Evolutionary conservation across 1,284 basidiomycete species (phyloP).

Genomic region (Sporisorium graminicola): DNA sequence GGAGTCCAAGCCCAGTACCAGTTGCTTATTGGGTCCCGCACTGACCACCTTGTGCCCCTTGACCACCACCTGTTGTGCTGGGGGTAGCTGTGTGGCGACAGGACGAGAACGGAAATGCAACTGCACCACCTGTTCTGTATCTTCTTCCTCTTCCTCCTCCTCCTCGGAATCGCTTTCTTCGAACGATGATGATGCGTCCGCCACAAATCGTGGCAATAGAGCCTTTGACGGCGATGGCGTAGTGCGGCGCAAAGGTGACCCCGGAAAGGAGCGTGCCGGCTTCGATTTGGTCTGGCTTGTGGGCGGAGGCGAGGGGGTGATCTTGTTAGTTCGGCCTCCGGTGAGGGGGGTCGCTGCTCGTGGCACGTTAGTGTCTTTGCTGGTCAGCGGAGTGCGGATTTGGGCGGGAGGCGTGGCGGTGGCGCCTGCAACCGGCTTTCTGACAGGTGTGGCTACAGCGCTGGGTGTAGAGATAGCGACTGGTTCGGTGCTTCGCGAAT

Average conservation of each 20-base stretch:
- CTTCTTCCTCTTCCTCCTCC: conserved; percentile 11
- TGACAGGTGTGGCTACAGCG: not conserved
- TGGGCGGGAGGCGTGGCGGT: not conserved
- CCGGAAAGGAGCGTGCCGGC: not conserved
- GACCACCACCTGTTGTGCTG: not conserved
- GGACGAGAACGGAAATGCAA: conserved; percentile 6
- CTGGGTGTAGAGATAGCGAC: not conserved
- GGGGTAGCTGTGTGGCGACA: not conserved
- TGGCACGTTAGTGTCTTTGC: conserved; percentile 30
- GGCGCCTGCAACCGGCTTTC: not conserved
- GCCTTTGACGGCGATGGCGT: not conserved
- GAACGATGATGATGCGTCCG: conserved; percentile 15
- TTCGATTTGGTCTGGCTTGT: not conserved
- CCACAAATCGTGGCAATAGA: not conserved
- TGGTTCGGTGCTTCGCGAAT: not conserved
- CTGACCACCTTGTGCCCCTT: not conserved
- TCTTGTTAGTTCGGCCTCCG: not conserved
- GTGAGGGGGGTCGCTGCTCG: not conserved
- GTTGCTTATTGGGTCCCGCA: conserved; percentile 8
- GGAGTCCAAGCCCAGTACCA: conserved; percentile 24
- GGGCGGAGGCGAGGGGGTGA: not conserved
- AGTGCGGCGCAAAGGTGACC: conserved; percentile 18
- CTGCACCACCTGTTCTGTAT: conserved; percentile 24
- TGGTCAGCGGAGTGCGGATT: conserved; percentile 24
- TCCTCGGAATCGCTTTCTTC: conserved; percentile 22